Percentiles rank a stretch among this genome's conserved stretches.
Conservation (phyloP, 148 eudicot genomes). For the Pharnaceum exiguum region DNA sequence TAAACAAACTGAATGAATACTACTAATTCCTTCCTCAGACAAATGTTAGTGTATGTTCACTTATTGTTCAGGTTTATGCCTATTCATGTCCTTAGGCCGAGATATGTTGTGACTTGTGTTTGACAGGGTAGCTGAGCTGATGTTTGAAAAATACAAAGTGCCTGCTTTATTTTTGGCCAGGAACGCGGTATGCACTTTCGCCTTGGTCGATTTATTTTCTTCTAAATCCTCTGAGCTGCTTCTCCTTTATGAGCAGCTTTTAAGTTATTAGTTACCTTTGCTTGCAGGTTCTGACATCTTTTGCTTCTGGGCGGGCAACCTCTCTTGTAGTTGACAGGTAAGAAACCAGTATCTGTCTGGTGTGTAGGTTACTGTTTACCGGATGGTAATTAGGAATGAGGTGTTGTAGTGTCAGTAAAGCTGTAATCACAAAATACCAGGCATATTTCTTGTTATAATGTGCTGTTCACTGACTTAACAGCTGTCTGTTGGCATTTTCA, state of each 20-base stretch:
- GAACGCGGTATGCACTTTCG: constrained; percentile 68
- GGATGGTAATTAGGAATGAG: no score
- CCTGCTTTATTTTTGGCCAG: constrained; percentile 97
- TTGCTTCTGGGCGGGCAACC: constrained; percentile 96
- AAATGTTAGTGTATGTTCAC: background rate
- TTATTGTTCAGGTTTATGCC: background rate
- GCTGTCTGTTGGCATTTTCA: constrained; percentile 28
- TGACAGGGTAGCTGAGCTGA: constrained; percentile 91
- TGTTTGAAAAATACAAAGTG: constrained; percentile 95
- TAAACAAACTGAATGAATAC: constrained; percentile 31
- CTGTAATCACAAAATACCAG: no score
- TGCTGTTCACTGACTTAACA: constrained; percentile 11
- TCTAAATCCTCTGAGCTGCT: background rate
- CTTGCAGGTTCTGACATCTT: constrained; percentile 90
- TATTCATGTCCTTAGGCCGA: background rate
- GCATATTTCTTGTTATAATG: background rate
- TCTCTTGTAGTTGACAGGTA: constrained; percentile 93
- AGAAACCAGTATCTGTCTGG: constrained; percentile 1
- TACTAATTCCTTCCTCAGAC: background rate
- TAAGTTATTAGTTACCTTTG: constrained; percentile 4
- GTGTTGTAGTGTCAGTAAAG: no score
- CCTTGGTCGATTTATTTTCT: background rate
- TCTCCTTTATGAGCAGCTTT: constrained; percentile 9
- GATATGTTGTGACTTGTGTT: constrained; percentile 13
- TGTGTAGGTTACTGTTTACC: background rate